Conservation (phyloP, 345 rosid genomes). For the Excoecaria agallocha region DNA sequence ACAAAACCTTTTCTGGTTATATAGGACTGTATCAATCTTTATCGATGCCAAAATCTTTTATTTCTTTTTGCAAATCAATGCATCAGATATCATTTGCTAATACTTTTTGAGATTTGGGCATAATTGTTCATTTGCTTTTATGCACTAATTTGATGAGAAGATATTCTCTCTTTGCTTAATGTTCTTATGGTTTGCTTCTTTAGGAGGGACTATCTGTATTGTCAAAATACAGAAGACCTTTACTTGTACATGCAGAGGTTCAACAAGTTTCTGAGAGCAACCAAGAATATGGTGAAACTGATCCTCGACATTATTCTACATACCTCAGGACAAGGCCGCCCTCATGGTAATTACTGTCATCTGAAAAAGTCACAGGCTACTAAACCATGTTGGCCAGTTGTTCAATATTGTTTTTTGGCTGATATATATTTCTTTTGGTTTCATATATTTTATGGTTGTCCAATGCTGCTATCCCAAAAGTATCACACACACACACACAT, state of each 20-base stretch:
- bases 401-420: background rate
- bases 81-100: background rate
- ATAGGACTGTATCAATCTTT: background rate
- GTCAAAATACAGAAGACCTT: constrained; percentile 79
- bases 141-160: background rate
- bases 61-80: background rate
- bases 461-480: background rate
- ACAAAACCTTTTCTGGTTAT: constrained; percentile 1
- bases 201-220: constrained; percentile 78
- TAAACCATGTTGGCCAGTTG: background rate
- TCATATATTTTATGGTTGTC: background rate
- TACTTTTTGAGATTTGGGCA: background rate
- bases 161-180: background rate
- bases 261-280: constrained; percentile 31
- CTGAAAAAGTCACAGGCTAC: background rate
- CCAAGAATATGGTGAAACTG: constrained; percentile 36
- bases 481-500: no score
- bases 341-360: constrained; percentile 46
- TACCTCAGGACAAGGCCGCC: constrained; percentile 83
- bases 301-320: constrained; percentile 68
- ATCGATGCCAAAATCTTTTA: background rate
- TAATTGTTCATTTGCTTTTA: background rate
- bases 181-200: constrained; percentile 24
- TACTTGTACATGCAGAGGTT: constrained; percentile 93
- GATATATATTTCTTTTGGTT: constrained; percentile 2